Evolutionary conservation across 495 filamentous ascomycete genomes (phyloP).

Genomic region (Annulohypoxylon bovei): DNA sequence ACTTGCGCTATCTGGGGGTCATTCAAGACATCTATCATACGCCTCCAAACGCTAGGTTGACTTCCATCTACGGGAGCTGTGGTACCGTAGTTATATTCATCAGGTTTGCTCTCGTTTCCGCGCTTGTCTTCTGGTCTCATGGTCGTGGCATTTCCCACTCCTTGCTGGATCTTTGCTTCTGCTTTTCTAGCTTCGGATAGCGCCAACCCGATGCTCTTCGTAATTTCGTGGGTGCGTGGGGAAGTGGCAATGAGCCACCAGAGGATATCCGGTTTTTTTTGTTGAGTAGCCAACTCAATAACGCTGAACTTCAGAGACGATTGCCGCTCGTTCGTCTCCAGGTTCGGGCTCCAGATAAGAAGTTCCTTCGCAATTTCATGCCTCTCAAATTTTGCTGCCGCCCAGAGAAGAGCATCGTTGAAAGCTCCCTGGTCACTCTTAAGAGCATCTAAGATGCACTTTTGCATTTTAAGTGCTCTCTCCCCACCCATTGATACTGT

Average conservation of each 20-base stretch:
- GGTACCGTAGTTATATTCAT: not conserved
- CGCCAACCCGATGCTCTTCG: not conserved
- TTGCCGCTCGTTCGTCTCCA: not conserved
- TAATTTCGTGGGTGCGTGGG: not conserved
- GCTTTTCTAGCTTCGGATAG: not conserved
- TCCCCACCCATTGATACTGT: not conserved
- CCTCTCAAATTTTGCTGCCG: slow-evolving; percentile 10
- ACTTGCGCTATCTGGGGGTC: slow-evolving; percentile 12
- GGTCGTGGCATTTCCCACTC: not conserved
- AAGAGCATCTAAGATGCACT: not conserved
- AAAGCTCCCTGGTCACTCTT: not conserved
- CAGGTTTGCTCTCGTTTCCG: not conserved
- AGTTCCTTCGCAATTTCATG: slow-evolving; percentile 12
- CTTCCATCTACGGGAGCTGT: not conserved
- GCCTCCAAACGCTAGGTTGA: not conserved
- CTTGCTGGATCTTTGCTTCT: not conserved
- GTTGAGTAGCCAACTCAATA: slow-evolving; percentile 18
- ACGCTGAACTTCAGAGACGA: not conserved
- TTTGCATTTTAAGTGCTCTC: not conserved
- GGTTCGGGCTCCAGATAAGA: not conserved
- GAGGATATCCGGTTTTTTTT: slow-evolving; percentile 1
- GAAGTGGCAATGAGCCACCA: slow-evolving; percentile 26
- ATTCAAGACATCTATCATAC: slow-evolving; percentile 8
- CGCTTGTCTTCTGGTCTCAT: not conserved
- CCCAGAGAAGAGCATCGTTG: slow-evolving; percentile 15